phyloP scores from a whole-genome alignment of 768 basidiomycete species.

The Leccinum variicolor region DNA sequence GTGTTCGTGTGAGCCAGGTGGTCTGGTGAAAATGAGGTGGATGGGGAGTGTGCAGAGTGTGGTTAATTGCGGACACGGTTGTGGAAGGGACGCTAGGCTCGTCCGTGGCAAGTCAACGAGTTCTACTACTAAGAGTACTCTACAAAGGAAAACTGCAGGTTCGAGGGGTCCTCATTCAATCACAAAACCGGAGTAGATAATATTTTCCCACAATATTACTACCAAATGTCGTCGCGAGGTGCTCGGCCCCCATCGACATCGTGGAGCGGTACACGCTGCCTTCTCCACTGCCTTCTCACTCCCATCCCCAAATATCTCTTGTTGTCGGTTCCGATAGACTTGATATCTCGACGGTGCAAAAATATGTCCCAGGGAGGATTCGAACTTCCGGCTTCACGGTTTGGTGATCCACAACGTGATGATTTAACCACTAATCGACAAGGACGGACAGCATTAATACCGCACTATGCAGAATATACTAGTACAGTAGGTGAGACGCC shows the following conservation, averaged over 20 bases:
- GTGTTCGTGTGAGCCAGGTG: constrained; percentile 33
- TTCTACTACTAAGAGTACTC: not conserved
- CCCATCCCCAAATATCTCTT: too few species aligned
- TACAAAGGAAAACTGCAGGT: constrained; percentile 9
- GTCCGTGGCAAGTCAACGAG: constrained; percentile 3
- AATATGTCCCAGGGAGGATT: constrained; percentile 33
- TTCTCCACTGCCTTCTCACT: not conserved
- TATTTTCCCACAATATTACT: constrained; percentile 16
- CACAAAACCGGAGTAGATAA: constrained; percentile 26
- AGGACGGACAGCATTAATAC: constrained; percentile 19
- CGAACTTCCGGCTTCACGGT: constrained; percentile 42
- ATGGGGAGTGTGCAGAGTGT: constrained; percentile 23
- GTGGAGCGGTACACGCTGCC: not conserved
- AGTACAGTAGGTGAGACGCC: not conserved
- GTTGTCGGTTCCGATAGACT: constrained; percentile 2
- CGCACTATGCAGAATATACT: not conserved
- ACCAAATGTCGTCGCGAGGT: too few species aligned
- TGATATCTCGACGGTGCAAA: not conserved
- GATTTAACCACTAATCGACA: constrained; percentile 46
- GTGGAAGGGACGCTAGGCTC: constrained; percentile 22
- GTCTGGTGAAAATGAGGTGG: constrained; percentile 31
- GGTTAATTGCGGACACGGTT: constrained; percentile 41
- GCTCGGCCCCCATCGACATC: not conserved
- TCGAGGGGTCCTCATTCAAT: constrained; percentile 7
- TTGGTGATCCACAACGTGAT: constrained; percentile 37